A percentile compares a stretch with the other conserved stretches of the same genome.
Conservation (phyloP, 2,329 filamentous ascomycete species). For the Chaetothyriales sp. region DNA sequence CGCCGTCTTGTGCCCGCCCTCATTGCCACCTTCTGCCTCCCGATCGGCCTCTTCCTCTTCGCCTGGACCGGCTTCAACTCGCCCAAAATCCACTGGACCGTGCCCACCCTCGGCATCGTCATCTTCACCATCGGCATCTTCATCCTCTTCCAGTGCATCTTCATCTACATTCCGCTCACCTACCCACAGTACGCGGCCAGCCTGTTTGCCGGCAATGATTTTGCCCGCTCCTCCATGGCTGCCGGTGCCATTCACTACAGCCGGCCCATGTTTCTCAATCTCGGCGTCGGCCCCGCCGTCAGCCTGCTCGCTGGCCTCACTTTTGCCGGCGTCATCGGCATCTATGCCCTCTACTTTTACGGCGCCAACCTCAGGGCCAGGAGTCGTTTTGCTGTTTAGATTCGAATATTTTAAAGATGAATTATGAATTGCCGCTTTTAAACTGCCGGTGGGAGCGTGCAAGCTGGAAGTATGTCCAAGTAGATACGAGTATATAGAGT, state of each 20-base stretch:
- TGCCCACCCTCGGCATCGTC: constrained; percentile 26
- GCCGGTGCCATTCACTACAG: constrained; percentile 24
- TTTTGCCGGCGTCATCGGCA: constrained; percentile 23
- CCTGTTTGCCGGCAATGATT: constrained; percentile 25
- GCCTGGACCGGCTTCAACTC: constrained; percentile 17
- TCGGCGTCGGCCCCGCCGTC: constrained; percentile 22
- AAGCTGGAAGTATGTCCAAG: too few relatives aligned
- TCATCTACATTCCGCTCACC: constrained; percentile 26
- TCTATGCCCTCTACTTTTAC: constrained; percentile 22
- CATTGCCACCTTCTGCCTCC: constrained; percentile 34
- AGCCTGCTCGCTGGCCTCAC: constrained; percentile 25
- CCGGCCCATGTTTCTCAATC: constrained; percentile 21
- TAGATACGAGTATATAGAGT: too few relatives aligned
- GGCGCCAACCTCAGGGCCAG: constrained; percentile 21
- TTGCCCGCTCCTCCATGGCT: constrained; percentile 20
- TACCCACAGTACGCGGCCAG: constrained; percentile 25
- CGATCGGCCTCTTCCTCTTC: constrained; percentile 45
- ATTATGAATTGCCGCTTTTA: background rate
- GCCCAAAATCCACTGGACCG: constrained; percentile 25
- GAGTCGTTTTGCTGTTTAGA: constrained; percentile 21
- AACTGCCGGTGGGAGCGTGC: too few relatives aligned
- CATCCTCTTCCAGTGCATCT: constrained; percentile 29
- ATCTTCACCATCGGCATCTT: constrained; percentile 27
- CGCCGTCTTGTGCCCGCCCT: constrained; percentile 37
- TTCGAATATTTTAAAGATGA: constrained; percentile 2